Conservation (phyloP, 129 eudicot genomes). For the Chrysanthemum makinoi region DNA sequence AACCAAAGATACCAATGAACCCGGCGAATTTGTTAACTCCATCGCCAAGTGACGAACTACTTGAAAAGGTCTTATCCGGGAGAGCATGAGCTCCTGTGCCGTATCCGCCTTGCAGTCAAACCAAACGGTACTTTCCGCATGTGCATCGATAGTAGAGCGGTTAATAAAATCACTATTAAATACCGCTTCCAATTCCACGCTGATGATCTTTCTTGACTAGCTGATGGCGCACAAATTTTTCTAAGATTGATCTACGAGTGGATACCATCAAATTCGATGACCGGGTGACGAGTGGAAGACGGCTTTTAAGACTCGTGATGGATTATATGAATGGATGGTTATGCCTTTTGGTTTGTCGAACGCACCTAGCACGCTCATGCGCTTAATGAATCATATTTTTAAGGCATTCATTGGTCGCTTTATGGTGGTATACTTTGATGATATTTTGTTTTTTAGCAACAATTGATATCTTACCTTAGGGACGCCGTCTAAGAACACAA, state of each 20-base stretch:
- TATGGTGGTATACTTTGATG: too few relatives aligned
- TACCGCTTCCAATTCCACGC: background rate
- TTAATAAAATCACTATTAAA: background rate
- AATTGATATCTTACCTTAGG: too few relatives aligned
- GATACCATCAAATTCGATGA: background rate
- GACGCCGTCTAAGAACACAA: too few relatives aligned
- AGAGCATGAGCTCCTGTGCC: background rate
- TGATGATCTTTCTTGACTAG: background rate
- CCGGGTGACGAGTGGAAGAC: background rate
- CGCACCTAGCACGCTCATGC: slow-evolving; percentile 2
- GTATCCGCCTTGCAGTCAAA: background rate
- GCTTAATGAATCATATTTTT: background rate
- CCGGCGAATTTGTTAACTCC: background rate
- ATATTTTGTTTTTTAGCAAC: too few relatives aligned
- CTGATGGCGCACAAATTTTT: background rate
- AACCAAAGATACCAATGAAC: background rate
- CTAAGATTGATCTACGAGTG: background rate
- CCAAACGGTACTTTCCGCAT: background rate
- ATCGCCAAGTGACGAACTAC: background rate
- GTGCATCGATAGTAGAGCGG: background rate
- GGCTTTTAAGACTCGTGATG: background rate
- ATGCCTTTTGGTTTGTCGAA: background rate
- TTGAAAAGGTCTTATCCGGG: background rate
- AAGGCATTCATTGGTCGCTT: background rate
- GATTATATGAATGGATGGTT: background rate